phyloP scores from a whole-genome alignment of 2,329 filamentous ascomycete species.

The Pseudogymnoascus sp. region DNA sequence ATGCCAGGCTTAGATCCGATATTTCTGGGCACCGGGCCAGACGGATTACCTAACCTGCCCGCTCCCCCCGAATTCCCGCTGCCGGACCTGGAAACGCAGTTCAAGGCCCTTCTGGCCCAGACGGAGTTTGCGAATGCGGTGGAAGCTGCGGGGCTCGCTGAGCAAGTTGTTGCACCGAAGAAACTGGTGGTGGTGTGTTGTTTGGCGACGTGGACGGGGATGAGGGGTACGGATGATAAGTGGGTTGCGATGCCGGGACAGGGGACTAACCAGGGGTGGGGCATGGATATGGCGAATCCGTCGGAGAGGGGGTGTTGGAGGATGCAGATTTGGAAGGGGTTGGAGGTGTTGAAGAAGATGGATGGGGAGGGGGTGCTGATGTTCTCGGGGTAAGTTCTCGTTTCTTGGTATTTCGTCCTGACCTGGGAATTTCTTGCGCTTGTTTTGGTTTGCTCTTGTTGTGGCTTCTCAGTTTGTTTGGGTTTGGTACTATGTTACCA shows the following conservation, averaged over 20 bases:
- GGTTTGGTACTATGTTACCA: background rate
- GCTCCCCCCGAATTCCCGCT: background rate
- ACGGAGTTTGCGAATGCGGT: no score
- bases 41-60: background rate
- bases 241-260: background rate
- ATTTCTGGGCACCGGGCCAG: background rate
- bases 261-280: background rate
- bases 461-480: background rate
- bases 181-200: background rate
- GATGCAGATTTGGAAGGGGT: constrained; percentile 3
- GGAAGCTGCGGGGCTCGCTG: background rate
- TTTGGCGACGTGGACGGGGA: background rate
- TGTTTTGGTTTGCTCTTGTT: background rate
- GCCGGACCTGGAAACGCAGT: background rate
- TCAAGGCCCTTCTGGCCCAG: background rate
- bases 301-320: background rate
- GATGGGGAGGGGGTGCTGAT: background rate
- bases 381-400: background rate
- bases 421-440: background rate
- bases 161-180: background rate
- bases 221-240: background rate
- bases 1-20: background rate
- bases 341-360: background rate
- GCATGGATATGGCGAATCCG: background rate
- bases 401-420: background rate